Evolutionary conservation across 768 basidiomycete species (phyloP).

Genomic region (Strobilomyces echinocephalus): DNA sequence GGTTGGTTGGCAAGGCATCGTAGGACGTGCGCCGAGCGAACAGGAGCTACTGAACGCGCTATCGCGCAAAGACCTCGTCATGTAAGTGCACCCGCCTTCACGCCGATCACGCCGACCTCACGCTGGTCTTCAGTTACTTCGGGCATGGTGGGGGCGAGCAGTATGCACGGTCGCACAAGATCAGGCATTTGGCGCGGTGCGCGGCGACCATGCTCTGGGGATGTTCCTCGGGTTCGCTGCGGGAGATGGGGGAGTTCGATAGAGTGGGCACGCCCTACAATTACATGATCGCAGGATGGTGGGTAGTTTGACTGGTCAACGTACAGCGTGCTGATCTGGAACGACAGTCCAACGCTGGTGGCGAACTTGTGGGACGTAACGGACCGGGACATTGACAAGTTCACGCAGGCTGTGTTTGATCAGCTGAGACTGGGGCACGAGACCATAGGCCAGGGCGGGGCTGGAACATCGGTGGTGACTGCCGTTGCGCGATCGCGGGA

Average conservation of each 20-base stretch:
- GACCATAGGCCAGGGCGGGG: conserved; percentile 10
- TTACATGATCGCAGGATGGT: conserved; percentile 98
- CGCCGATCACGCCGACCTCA: neutral
- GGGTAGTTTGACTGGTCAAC: conserved; percentile 32
- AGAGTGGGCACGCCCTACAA: conserved; percentile 86
- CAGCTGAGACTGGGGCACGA: conserved; percentile 50
- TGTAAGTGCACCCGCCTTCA: conserved; percentile 53
- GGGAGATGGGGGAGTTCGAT: conserved; percentile 94
- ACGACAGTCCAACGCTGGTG: conserved; percentile 76
- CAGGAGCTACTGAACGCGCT: conserved; percentile 77
- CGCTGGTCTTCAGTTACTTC: conserved; percentile 64
- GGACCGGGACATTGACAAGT: conserved; percentile 93
- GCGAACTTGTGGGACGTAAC: conserved; percentile 99
- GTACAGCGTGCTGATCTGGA: neutral
- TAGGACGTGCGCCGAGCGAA: conserved; percentile 74
- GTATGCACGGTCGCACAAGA: conserved; percentile 82
- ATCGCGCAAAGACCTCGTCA: conserved; percentile 72
- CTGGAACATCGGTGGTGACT: conserved; percentile 50
- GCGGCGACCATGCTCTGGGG: conserved; percentile 98
- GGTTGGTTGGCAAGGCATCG: conserved; percentile 80
- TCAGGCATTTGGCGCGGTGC: conserved; percentile 77
- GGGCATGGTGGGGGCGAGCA: conserved; percentile 97
- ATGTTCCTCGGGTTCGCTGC: conserved; percentile 87
- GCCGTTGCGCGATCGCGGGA: conserved; percentile 80
- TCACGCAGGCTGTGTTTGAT: conserved; percentile 80